Evolutionary conservation across 2,329 filamentous ascomycete species (phyloP).

Genomic region (Neurospora crassa): DNA sequence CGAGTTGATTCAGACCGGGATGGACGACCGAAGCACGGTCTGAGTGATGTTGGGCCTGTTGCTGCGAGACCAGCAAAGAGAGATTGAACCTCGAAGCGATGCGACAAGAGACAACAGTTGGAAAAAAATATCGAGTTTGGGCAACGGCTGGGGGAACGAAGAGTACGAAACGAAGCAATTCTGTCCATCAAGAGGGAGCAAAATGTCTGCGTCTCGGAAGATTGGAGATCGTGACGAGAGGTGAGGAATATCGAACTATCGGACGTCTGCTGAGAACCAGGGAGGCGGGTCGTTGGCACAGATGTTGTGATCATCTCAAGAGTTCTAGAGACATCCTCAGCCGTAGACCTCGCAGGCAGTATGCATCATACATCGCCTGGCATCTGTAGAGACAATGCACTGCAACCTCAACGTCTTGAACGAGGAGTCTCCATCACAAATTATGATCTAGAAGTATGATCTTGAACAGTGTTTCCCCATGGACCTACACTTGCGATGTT

Average conservation of each 20-base stretch:
- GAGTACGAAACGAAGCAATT: background rate
- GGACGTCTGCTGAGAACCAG: background rate
- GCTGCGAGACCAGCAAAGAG: conserved; percentile 6
- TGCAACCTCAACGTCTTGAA: background rate
- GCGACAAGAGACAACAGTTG: background rate
- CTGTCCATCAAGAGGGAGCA: background rate
- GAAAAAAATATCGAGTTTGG: background rate
- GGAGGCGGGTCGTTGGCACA: background rate
- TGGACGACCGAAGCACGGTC: conserved; percentile 1
- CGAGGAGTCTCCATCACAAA: background rate
- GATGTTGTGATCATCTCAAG: background rate
- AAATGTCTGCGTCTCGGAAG: background rate
- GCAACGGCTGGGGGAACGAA: background rate
- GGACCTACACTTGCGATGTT: background rate
- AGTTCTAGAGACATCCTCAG: background rate
- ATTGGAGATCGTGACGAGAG: background rate
- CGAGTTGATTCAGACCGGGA: conserved; percentile 4
- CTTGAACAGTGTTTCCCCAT: background rate
- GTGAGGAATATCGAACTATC: background rate
- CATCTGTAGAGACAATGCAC: background rate
- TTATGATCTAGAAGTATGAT: background rate
- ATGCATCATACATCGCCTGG: background rate
- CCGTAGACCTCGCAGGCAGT: background rate
- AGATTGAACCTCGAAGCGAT: background rate
- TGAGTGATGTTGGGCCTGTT: conserved; percentile 1